Percentiles rank a stretch among this genome's conserved stretches.
Conservation (phyloP, 495 filamentous ascomycete species). For the Aspergillus nanangensis region DNA sequence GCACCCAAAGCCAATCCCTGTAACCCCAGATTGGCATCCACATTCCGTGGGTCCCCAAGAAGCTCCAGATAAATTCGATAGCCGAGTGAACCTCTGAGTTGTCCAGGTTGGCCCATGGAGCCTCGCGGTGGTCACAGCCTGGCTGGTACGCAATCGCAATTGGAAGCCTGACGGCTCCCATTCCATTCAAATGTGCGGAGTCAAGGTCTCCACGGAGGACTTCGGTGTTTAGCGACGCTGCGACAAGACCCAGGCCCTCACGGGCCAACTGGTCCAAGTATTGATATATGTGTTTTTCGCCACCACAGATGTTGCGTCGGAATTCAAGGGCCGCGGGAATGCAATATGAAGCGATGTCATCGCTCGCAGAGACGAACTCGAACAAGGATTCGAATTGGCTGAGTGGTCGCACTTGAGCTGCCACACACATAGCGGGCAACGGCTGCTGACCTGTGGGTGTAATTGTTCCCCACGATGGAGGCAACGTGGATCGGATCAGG, state of each 20-base stretch:
- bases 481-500: slow-evolving; percentile 65
- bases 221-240: slow-evolving; percentile 58
- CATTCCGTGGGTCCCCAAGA: too few species aligned
- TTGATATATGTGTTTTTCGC: slow-evolving; percentile 56
- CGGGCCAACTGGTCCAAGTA: slow-evolving; percentile 51
- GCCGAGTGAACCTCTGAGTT: slow-evolving; percentile 45
- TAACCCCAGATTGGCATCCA: slow-evolving; percentile 53
- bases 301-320: slow-evolving; percentile 58
- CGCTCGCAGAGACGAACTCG: slow-evolving; percentile 66
- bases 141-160: slow-evolving; percentile 62
- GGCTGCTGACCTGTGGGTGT: slow-evolving; percentile 9
- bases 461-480: slow-evolving; percentile 51
- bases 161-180: slow-evolving; percentile 59
- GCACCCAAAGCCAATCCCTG: slow-evolving; percentile 52
- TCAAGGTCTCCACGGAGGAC: slow-evolving; percentile 43
- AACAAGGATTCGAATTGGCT: slow-evolving; percentile 60
- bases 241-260: slow-evolving; percentile 49
- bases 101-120: slow-evolving; percentile 48
- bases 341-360: slow-evolving; percentile 60
- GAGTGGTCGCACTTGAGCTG: slow-evolving; percentile 18
- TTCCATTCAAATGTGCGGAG: slow-evolving; percentile 20
- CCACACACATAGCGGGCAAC: too few species aligned
- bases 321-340: slow-evolving; percentile 61
- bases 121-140: background rate
- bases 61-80: slow-evolving; percentile 67